Percentiles rank a stretch among this genome's conserved stretches.
phyloP scores from a whole-genome alignment of 352 stramenopile genomes.

The Thalassiosira oceanica region DNA sequence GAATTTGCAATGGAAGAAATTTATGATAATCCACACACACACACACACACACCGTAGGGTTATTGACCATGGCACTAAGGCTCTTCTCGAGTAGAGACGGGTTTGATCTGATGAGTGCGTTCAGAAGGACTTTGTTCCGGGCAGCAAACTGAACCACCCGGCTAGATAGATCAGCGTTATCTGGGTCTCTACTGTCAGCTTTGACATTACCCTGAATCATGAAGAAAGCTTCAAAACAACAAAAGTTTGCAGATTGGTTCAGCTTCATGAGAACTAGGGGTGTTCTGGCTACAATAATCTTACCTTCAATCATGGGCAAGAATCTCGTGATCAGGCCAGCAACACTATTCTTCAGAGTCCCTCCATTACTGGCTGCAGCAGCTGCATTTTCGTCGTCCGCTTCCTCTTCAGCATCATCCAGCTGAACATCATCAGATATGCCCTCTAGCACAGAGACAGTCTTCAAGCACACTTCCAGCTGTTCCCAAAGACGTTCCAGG shows the following conservation, averaged over 20 bases:
- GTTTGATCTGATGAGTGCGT: conserved; percentile 96
- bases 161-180: conserved; percentile 46
- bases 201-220: conserved; percentile 88
- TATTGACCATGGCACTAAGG: conserved; percentile 93
- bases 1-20: no score
- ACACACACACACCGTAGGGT: no score
- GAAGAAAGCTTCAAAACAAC: no score
- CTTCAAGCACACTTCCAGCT: conserved; percentile 73
- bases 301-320: conserved; percentile 95
- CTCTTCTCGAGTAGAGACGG: conserved; percentile 93
- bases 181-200: conserved; percentile 20
- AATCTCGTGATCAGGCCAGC: conserved; percentile 94
- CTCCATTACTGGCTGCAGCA: conserved; percentile 41
- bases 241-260: no score
- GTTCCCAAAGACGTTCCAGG: conserved; percentile 79
- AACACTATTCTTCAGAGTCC: conserved; percentile 78
- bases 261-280: no score
- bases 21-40: no score
- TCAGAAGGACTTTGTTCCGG: conserved; percentile 94
- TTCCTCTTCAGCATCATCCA: conserved; percentile 45
- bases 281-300: no score
- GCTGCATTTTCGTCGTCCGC: conserved; percentile 80
- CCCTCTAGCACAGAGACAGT: conserved; percentile 75
- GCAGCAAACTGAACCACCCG: conserved; percentile 89
- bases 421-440: conserved; percentile 48